Base-by-base conservation (phyloP, 192 early-diverging fungal species). In the Podila verticillata region DNA sequence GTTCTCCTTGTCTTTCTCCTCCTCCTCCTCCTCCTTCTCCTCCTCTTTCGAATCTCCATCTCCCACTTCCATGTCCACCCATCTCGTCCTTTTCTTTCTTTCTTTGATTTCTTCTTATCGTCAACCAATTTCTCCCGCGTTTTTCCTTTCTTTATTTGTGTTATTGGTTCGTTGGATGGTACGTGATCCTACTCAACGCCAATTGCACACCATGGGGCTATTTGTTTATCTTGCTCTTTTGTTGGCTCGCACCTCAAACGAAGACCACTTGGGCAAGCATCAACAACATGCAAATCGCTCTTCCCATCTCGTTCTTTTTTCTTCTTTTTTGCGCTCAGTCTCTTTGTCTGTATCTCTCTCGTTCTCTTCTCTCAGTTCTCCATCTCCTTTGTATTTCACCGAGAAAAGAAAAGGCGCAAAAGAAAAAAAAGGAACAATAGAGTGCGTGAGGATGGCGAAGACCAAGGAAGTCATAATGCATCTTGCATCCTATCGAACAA, bases 371-470 rank as follows among this genome's bases (percentile, higher is more conserved):
- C n/a, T 63, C 22, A n/a, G 5, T 24, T 63, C 36, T 36, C 61
- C 34, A 32, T 36, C 35, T 63, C 39, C 39, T 62, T 62, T 26
- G 20, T 61, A 28, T n/a, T 22, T 34, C 39, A 44, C 39, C 39
- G 39, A 44, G 39, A 44, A 44, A 44, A 15, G 17, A 44, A 44
- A 44, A 17, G 36, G 34, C 51, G 54, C 32, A 49, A 34, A 36
- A 49, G 31, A 65, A 32, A 65, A 49, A 66, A 57, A 65, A 19
- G 47, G n/a, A 65, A 17, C n/a, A 30, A 51, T 51, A 19, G 13
- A 19, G 15, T 30, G 22, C 8, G 31, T 26, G n/a, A n/a, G n/a
- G n/a, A 34, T 20, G 31, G 51, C 65, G n/a, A 32, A 7, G 31
- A 8, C 15, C 19, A 63, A 63, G 39, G 39, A 44, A 44, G 2